Evolutionary conservation across 2,329 filamentous ascomycete genomes (phyloP).

Genomic region (Penicillium capsulatum): DNA sequence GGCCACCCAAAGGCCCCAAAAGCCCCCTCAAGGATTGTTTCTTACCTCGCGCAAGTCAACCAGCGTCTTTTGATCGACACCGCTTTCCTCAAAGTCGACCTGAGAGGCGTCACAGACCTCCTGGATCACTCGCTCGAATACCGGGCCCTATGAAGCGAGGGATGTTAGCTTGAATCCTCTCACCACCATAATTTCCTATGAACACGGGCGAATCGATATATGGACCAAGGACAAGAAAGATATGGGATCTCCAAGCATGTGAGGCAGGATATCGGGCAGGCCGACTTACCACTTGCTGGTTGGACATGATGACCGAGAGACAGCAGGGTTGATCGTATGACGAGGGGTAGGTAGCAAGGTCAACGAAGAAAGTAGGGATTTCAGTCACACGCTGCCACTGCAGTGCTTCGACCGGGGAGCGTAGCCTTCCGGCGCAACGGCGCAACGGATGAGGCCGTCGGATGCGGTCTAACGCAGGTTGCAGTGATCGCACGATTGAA

Average conservation of each 20-base stretch:
- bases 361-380: neutral
- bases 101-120: slow-evolving; percentile 86
- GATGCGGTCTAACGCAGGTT: slow-evolving; percentile 15
- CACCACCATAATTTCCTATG: neutral
- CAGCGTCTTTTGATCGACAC: slow-evolving; percentile 80
- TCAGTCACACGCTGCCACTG: neutral
- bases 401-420: slow-evolving; percentile 5
- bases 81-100: slow-evolving; percentile 95
- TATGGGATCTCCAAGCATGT: slow-evolving; percentile 24
- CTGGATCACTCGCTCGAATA: slow-evolving; percentile 89
- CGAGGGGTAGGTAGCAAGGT: neutral
- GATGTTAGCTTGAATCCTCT: slow-evolving; percentile 26
- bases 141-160: slow-evolving; percentile 54
- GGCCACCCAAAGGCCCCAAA: neutral
- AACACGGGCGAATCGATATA: neutral
- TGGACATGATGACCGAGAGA: slow-evolving; percentile 39
- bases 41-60: slow-evolving; percentile 81
- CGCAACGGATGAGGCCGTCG: slow-evolving; percentile 22
- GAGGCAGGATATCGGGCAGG: slow-evolving; percentile 20
- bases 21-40: neutral
- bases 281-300: slow-evolving; percentile 47
- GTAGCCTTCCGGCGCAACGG: slow-evolving; percentile 22
- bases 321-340: neutral
- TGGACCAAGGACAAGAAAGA: neutral
- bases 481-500: slow-evolving; percentile 8